Base-by-base conservation (phyloP, 2,329 filamentous ascomycete species). In the Drechslera avenae region DNA sequence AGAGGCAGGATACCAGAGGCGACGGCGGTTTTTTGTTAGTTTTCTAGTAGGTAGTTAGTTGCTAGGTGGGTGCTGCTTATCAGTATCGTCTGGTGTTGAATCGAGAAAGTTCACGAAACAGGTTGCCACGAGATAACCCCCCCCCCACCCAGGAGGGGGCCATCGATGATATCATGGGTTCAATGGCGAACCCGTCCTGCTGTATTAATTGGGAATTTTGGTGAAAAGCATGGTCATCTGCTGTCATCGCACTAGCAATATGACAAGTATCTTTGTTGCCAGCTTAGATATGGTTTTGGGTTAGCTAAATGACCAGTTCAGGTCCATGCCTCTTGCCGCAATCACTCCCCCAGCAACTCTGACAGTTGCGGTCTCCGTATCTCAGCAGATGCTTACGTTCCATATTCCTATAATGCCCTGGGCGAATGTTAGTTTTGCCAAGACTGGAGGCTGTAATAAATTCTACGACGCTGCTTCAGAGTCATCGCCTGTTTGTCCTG, bases 131-230 rank as follows among this genome's bases (percentile, higher is more conserved):
- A n/a, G n/a, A n/a, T n/a, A n/a, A n/a, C n/a, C n/a, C n/a, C n/a
- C n/a, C n/a, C n/a, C n/a, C n/a, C n/a, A n/a, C n/a, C n/a, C n/a
- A n/a, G n/a, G n/a, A n/a, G n/a, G n/a, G n/a, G n/a, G n/a, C n/a
- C n/a, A 48, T 48, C 14, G 45, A 48, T 19, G 37, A 40, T 7
- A 23, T 23, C 7, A 48, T 48, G 37, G 30, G 37, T 12, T 14
- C 41, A 26, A 36, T 48, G 16, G 45, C 45, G 13, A 48, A 42
- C 21, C 45, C 45, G n/a, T 14, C 19, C 14, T 40, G 45, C 37
- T 48, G 41, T 31, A 33, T 41, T 31, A 48, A 48, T 8, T 40
- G 37, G 45, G 37, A 48, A 28, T 19, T 48, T 18, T 14, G 39
- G 14, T 17, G 19, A 21, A 40, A 48, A 9, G 45, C 45, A 9